Evolutionary conservation across 768 basidiomycete species (phyloP), one percentile per base, ranked within the genome.

Genomic region (Auricularia auricula-judae): DNA sequence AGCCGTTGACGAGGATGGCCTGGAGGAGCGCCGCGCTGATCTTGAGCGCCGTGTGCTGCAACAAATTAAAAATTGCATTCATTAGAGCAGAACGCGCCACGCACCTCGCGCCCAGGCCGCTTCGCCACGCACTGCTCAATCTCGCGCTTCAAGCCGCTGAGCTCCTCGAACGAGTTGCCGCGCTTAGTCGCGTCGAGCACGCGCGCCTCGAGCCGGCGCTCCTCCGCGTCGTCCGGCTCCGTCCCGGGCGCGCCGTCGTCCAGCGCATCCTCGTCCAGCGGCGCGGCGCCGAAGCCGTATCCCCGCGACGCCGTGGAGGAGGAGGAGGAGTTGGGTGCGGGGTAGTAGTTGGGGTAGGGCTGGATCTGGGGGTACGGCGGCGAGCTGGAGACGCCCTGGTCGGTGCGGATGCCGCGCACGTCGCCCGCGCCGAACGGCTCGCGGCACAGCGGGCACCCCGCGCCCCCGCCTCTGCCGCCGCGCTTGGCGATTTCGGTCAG

Each of bases 151-250:
- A 92, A 82, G 65, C 81, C 77, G 62, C 85, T 83, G 62, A 92
- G 88, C 77, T 92, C 90, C 74, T 91, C 90, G 66, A 92, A 89
- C 47, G 88, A 89, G 76, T 87, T 90, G 81, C 89, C 91, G 84
- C 88, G 89, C 14, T 84, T 82, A 36, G 90, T 89, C 69, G 91
- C 86, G 70, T 81, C 82, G 64, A 85, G 85, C 64, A 92, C 88
- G 74, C 84, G 89, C 75, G 84, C 84, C 76, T 92, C 90, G 65
- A 92, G 79, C 67, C 82, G 77, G 44, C 85, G 85, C 65, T 84
- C 86, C 66, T 87, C 84, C 65, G 5, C 34, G 23, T 59, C 73
- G 43, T 67, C 66, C 16, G 29, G 29, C 29, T 29, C 70, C 71
- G 21, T 42, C 39, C 8, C 39, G 2, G 29, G 29, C 29, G 70